phyloP scores from a whole-genome alignment of 257 asterid species.

The Solanum bukasovii region DNA sequence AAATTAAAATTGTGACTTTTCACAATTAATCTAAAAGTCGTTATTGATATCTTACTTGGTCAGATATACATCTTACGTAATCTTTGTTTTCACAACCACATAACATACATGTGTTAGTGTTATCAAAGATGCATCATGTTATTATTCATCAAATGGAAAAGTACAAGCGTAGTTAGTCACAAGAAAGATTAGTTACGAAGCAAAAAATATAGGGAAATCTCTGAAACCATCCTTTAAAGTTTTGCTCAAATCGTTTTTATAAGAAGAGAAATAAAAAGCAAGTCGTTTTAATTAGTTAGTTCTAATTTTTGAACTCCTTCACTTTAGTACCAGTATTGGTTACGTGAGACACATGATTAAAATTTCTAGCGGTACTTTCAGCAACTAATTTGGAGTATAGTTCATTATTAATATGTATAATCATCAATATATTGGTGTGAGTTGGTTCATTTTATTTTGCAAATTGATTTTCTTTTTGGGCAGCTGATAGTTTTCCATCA shows the following conservation, averaged over 20 bases:
- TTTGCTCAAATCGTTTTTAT: too few relatives aligned
- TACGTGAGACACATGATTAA: not conserved
- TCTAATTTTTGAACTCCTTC: not conserved
- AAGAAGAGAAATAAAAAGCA: not conserved
- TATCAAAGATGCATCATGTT: not conserved
- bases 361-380: not conserved
- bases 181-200: not conserved
- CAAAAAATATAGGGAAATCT: not conserved
- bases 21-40: not conserved
- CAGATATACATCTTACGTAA: not conserved
- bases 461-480: not conserved
- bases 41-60: not conserved
- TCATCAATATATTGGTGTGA: not conserved
- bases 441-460: not conserved
- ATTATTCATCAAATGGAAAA: not conserved
- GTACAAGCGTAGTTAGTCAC: not conserved
- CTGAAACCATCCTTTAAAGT: not conserved
- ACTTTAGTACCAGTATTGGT: not conserved
- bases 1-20: not conserved
- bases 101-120: not conserved
- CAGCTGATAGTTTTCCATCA: not conserved
- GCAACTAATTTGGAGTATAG: not conserved
- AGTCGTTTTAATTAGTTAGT: not conserved
- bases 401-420: not conserved
- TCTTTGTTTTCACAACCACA: not conserved